Conservation (phyloP, 2,329 filamentous ascomycete species). For the Ophiostoma triangulosporum region DNA sequence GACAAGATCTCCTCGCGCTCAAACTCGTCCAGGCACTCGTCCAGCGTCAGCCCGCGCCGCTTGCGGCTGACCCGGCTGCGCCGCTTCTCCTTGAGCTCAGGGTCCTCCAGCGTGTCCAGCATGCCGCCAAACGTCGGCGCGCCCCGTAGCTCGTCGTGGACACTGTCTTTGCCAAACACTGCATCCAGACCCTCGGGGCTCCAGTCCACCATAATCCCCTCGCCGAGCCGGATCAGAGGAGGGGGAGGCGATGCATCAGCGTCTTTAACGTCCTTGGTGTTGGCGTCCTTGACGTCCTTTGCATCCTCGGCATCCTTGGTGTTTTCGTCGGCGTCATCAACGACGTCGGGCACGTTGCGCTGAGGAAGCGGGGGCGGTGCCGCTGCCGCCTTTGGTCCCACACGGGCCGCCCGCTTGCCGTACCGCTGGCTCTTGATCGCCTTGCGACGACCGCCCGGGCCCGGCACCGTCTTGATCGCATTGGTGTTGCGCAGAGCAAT, state of each 20-base stretch:
- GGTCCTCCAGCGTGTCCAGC: constrained; percentile 34
- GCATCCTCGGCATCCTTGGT: not conserved
- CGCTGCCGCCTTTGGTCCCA: not conserved
- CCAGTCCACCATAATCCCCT: constrained; percentile 85
- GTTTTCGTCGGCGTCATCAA: no score
- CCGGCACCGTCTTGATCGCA: constrained; percentile 14
- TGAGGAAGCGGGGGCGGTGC: not conserved
- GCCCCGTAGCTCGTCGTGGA: constrained; percentile 41
- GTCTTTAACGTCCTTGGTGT: not conserved
- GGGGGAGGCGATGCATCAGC: no score
- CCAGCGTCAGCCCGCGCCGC: constrained; percentile 66
- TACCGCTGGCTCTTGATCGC: constrained; percentile 28
- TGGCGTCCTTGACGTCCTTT: not conserved
- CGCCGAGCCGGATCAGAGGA: constrained; percentile 63
- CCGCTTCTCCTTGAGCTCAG: constrained; percentile 50
- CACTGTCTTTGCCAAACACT: constrained; percentile 45
- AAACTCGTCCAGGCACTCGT: constrained; percentile 89
- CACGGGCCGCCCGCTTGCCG: constrained; percentile 14
- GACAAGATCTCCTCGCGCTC: constrained; percentile 88
- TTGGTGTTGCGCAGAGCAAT: constrained; percentile 9
- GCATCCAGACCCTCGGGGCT: constrained; percentile 52
- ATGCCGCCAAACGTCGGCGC: constrained; percentile 35
- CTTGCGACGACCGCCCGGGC: constrained; percentile 21
- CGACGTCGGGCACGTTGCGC: not conserved
- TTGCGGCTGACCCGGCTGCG: constrained; percentile 49